Conservation (phyloP, 768 basidiomycete genomes). For the Pleurotus platypus region DNA sequence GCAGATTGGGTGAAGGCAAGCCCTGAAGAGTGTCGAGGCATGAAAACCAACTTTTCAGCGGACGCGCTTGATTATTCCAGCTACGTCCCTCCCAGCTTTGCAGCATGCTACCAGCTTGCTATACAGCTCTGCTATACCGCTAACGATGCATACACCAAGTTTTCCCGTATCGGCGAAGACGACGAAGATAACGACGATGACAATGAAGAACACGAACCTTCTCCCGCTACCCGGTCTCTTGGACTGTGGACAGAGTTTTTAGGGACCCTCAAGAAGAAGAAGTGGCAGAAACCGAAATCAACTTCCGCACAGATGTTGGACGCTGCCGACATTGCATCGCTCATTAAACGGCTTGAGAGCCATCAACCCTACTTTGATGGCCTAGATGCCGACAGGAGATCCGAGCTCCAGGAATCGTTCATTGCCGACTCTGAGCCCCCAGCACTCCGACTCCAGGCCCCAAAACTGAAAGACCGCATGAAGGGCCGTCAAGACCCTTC, state of each 20-base stretch:
- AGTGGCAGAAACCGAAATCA: too few relatives aligned
- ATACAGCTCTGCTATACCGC: neutral
- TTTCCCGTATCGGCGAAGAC: neutral
- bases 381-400: neutral
- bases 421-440: neutral
- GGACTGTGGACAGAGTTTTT: neutral
- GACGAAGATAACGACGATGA: neutral
- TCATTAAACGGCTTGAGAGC: neutral
- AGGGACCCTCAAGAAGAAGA: neutral
- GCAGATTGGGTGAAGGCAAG: neutral
- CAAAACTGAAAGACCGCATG: neutral
- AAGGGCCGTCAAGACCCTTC: neutral
- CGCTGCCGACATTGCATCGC: neutral
- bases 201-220: neutral
- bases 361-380: neutral
- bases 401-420: neutral
- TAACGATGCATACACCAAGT: neutral
- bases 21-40: neutral
- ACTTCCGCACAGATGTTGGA: neutral
- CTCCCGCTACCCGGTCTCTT: neutral
- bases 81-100: neutral
- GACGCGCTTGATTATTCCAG: neutral
- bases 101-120: neutral
- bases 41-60: neutral
- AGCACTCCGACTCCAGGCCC: neutral